Evolutionary conservation across 768 basidiomycete genomes (phyloP).

Genomic region (Lentinus tigrinus): DNA sequence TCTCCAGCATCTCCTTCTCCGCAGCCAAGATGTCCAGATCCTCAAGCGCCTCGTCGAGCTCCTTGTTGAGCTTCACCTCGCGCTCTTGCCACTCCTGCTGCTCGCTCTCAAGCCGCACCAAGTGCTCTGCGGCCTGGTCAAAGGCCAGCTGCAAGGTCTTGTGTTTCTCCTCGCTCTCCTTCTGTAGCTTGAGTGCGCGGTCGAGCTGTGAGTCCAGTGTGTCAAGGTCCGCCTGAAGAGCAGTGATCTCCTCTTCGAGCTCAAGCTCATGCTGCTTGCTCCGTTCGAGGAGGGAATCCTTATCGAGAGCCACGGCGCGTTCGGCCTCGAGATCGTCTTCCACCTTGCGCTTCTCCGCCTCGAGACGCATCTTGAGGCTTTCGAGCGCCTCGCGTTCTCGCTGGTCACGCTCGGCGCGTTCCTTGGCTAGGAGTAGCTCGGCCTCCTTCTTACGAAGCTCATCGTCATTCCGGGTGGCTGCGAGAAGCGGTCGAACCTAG

Average conservation of each 20-base stretch:
- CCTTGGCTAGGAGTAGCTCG: constrained; percentile 77
- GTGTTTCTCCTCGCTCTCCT: constrained; percentile 78
- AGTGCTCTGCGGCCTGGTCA: constrained; percentile 83
- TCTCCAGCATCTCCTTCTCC: constrained; percentile 62
- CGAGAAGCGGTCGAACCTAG: constrained; percentile 87
- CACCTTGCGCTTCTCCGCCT: constrained; percentile 80
- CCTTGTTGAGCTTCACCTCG: constrained; percentile 62
- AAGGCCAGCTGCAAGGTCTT: constrained; percentile 70
- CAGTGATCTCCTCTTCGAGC: constrained; percentile 80
- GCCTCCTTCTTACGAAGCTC: constrained; percentile 85
- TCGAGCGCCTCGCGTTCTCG: constrained; percentile 78
- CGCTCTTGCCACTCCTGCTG: constrained; percentile 63
- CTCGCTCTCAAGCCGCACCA: constrained; percentile 77
- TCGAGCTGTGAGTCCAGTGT: constrained; percentile 84
- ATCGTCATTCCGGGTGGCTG: constrained; percentile 90
- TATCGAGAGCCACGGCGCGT: constrained; percentile 74
- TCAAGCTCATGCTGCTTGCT: constrained; percentile 84
- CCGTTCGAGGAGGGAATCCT: constrained; percentile 77
- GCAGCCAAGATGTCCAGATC: constrained; percentile 57
- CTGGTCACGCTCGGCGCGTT: constrained; percentile 85
- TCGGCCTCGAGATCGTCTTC: constrained; percentile 84
- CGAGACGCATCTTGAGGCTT: constrained; percentile 76
- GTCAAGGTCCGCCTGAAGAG: constrained; percentile 81
- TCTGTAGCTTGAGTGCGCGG: constrained; percentile 72
- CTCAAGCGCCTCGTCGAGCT: constrained; percentile 55